Conservation (phyloP, 805 yeast species). For the Teunomyces barrocoloradensis region DNA sequence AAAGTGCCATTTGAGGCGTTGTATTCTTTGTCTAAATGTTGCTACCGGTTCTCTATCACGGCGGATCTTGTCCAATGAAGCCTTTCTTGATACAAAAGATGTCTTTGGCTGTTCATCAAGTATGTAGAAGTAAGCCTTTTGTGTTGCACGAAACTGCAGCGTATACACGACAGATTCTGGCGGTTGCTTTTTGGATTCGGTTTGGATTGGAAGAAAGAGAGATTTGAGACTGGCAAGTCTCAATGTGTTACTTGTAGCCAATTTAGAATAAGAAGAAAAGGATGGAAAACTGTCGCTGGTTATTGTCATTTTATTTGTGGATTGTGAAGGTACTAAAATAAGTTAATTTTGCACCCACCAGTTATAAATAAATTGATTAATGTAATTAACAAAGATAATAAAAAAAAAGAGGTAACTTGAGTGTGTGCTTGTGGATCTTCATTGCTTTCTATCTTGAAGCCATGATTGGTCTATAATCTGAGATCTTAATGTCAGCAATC, state of each 20-base stretch:
- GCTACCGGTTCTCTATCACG: background rate
- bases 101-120: background rate
- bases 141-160: background rate
- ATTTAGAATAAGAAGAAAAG: background rate
- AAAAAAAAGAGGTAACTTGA: no score
- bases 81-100: background rate
- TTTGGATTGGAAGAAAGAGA: background rate
- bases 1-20: background rate
- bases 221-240: background rate
- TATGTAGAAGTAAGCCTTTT: background rate
- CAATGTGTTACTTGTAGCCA: background rate
- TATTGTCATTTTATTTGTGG: background rate
- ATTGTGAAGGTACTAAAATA: background rate
- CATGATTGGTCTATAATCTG: no score
- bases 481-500: no score
- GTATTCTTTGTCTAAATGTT: background rate
- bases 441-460: no score
- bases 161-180: background rate
- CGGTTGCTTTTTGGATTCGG: background rate
- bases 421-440: no score
- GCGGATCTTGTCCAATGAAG: background rate
- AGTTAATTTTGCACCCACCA: constrained; percentile 2
- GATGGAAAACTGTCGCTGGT: background rate
- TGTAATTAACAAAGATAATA: no score
- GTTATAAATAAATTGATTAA: background rate